Evolutionary conservation across 176 grass and related monocot species (phyloP), one percentile per base, ranked within the genome.

Genomic region (Elymus sibiricus): DNA sequence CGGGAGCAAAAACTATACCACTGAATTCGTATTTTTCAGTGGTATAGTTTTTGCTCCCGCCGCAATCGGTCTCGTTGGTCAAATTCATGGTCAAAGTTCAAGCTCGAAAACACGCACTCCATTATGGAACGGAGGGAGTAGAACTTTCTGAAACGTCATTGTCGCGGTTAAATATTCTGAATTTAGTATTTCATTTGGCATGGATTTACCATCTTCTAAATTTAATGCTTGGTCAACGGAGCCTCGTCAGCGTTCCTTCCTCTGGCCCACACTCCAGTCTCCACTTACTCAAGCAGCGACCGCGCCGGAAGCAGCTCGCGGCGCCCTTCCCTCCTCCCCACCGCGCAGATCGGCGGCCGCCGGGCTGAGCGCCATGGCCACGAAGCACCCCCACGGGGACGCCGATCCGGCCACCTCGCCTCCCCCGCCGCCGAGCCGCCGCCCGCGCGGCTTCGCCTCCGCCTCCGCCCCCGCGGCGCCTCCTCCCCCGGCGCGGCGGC

Each of bases 401-500:
- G 79, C 25, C 3, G 88, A 86, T 34, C 74, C 85, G 4, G 31
- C 34, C 9, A n/a, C 72, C 3, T 84, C 87, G 21, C 88, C 91
- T 77, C 90, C 70, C 11, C 69, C 55, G 5, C 86, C 88, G 34
- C 87, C 86, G 17, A 87, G 78, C 55, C 89, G 93, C 47, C 93
- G 92, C 13, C 95, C 85, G 5, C 92, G 92, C 56, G 92, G 88
- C 55, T 90, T 92, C 83, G 90, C 88, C 19, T 56, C 89, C 37
- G 35, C 71, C 37, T 7, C 87, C 15, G 9, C 43, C 15, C 70
- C 77, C 2, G 76, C 61, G 2, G 87, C 26, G 34, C 26, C 26
- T 69, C 46, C 82, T 14, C 59, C 87, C 5, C 43, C 55, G 3
- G 65, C 14, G 74, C 73, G 86, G 76, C 63, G 90, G 51, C 79